Evolutionary conservation across 345 rosid genomes (phyloP).

Genomic region (Citrus australasica): DNA sequence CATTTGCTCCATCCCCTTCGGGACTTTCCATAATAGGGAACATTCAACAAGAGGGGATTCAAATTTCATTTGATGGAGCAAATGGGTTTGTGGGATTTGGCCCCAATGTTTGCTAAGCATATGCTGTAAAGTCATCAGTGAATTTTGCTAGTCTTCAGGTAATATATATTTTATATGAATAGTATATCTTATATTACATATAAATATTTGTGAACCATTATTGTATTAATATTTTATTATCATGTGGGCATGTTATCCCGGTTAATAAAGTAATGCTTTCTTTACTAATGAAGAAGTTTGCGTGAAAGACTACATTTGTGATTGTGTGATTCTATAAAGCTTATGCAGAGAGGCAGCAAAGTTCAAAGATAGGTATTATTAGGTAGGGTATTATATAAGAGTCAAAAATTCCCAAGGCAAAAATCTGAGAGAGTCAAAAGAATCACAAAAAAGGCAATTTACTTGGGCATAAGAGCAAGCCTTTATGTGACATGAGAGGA

Average conservation of each 20-base stretch:
- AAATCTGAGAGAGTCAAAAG: slow-evolving; percentile 25
- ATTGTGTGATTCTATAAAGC: slow-evolving; percentile 14
- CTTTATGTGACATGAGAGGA: slow-evolving; percentile 16
- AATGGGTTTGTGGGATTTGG: slow-evolving; percentile 97
- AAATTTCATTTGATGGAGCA: slow-evolving; percentile 86
- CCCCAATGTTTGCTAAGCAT: slow-evolving; percentile 65
- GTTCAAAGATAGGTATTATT: neutral
- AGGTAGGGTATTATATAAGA: neutral
- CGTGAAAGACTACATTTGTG: neutral
- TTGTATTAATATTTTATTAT: neutral
- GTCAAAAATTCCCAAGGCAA: slow-evolving; percentile 7
- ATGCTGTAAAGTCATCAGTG: neutral
- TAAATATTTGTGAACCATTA: neutral
- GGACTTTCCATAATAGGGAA: slow-evolving; percentile 91
- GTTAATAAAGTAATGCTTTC: slow-evolving; percentile 3
- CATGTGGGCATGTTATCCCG: slow-evolving; percentile 2
- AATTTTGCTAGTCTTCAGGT: slow-evolving; percentile 24
- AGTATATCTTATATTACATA: neutral
- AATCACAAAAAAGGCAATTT: slow-evolving; percentile 16
- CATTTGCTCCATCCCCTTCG: slow-evolving; percentile 71
- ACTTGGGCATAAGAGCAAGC: slow-evolving; percentile 3
- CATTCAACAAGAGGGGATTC: slow-evolving; percentile 96
- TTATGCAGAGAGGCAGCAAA: neutral
- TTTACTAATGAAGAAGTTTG: neutral
- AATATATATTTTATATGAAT: neutral